Percentiles rank a stretch among this genome's conserved stretches.
phyloP scores from a whole-genome alignment of 108 stramenopile species.

The Schizochytrium sp. region DNA sequence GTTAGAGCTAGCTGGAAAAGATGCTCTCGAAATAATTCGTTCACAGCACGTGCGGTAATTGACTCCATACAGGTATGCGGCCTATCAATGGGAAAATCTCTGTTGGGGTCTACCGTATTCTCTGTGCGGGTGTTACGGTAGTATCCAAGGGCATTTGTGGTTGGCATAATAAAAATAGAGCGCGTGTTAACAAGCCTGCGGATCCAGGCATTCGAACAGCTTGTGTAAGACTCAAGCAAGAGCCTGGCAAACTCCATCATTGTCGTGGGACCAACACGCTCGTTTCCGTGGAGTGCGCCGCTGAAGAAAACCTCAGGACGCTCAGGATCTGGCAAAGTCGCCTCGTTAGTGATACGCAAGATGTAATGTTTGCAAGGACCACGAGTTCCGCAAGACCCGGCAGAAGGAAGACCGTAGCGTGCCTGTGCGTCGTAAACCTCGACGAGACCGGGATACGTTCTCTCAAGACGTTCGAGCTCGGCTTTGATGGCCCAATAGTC shows the following conservation, averaged over 20 bases:
- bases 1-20: constrained; percentile 92
- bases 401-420: constrained; percentile 52
- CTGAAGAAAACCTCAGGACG: constrained; percentile 91
- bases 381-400: constrained; percentile 34
- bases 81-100: constrained; percentile 87
- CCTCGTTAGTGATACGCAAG: constrained; percentile 56
- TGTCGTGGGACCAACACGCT: constrained; percentile 89
- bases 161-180: constrained; percentile 84
- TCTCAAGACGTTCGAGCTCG: constrained; percentile 1
- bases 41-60: constrained; percentile 86
- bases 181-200: constrained; percentile 85
- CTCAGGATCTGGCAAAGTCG: constrained; percentile 51
- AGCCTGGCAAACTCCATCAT: constrained; percentile 77
- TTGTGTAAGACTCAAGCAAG: constrained; percentile 78
- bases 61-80: constrained; percentile 86
- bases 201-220: constrained; percentile 85
- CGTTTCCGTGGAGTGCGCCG: constrained; percentile 93
- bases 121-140: constrained; percentile 81
- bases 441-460: constrained; percentile 46
- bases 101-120: constrained; percentile 84
- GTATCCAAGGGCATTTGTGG: constrained; percentile 86
- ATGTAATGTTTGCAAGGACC: constrained; percentile 49
- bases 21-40: constrained; percentile 91
- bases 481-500: constrained; percentile 34
- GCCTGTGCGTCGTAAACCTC: constrained; percentile 62